Base-by-base conservation (phyloP, 352 stramenopile species). In the Phytophthora vignae region DNA sequence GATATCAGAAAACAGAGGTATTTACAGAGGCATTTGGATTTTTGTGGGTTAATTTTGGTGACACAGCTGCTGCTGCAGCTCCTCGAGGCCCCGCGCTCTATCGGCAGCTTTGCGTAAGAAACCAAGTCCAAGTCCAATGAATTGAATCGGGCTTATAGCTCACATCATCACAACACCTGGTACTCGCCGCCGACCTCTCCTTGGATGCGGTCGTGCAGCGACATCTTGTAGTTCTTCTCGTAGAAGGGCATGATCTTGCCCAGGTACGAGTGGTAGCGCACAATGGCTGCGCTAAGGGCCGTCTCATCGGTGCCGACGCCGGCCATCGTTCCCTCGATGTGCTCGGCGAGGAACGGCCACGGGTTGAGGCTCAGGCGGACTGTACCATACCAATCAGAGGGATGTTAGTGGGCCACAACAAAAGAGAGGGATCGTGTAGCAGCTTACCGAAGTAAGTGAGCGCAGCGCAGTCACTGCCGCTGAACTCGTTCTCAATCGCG, bases 401-500 rank as follows among this genome's bases (percentile, higher is more conserved):
- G 15, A 44, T n/a, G 38, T 44, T 17, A 44, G 38, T 44, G 38
- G 8, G 12, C 15, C 38, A 44, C 11, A 17, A 44, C 14, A 12
- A 44, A 44, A 8, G 44, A 14, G 22, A 22, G 9, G 5, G n/a
- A 19, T 25, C 48, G 1, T 29, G 9, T 17, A 7, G 8, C 0
- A 31, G 21, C 77, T 25, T 72, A 87, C 76, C 71, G 21, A 90
- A 90, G 63, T 82, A 93, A 3, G 63, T 65, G n/a, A 93, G 76
- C 12, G 85, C 82, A 1, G 77, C 60, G 40, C 76, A 64, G 19
- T 83, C 78, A 21, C 84, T 81, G 17, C 83, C 82, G 61, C 82
- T 86, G 69, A 93, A 95, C 72, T 95, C 88, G 54, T 57, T 83
- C 50, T 92, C 73, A 40, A 93, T 87, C 33, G 86, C 88, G 59